Evolutionary conservation across 163 green algal genomes (phyloP), one percentile per base, ranked within the genome.

Genomic region (Prototheca cutis): DNA sequence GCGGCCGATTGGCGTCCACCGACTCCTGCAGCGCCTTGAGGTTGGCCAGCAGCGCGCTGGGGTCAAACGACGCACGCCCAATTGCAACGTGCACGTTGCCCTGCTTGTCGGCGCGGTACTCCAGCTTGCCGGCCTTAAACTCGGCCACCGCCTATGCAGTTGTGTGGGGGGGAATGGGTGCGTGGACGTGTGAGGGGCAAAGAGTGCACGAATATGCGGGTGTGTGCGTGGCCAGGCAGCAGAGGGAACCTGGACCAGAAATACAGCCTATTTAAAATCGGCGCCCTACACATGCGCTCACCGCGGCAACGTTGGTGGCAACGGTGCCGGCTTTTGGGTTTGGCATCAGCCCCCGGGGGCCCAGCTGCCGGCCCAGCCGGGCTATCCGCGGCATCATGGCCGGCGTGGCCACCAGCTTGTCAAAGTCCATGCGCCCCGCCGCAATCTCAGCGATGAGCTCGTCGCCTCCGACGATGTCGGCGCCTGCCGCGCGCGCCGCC

Each of bases 301-400:
- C 88, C 74, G 60, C 72, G 13, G 82, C 77, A 2, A 97, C 74
- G 72, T 97, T 81, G 28, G 80, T 85, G 23, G 87, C 95, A 19
- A 78, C 65, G 19, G 83, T 95, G 55, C 86, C 86, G 33, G 85
- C 75, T 83, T 94, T 95, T 64, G 87, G 84, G 72, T 92, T 94
- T 59, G 87, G 87, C 87, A 95, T 95, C 17, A 95, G 72, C 2
- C 87, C 87, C 34, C 80, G 81, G 10, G 88, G 87, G 15, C 87
- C 87, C 55, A 95, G 74, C 54, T 89, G 66, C 33, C 93, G 81
- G 57, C 93, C 93, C 27, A 99, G 87, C 81, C 94, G 95, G 40
- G 93, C 93, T 28, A 95, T 80, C 80, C 98, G 97, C 51, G 93
- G 93, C 93, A 99, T 98, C 93, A 99, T 98, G 67, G 97, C 93